A percentile compares a stretch with the other conserved stretches of the same genome.
Evolutionary conservation across 1,284 basidiomycete genomes (phyloP).

Genomic region (Pseudozyma thailandica): DNA sequence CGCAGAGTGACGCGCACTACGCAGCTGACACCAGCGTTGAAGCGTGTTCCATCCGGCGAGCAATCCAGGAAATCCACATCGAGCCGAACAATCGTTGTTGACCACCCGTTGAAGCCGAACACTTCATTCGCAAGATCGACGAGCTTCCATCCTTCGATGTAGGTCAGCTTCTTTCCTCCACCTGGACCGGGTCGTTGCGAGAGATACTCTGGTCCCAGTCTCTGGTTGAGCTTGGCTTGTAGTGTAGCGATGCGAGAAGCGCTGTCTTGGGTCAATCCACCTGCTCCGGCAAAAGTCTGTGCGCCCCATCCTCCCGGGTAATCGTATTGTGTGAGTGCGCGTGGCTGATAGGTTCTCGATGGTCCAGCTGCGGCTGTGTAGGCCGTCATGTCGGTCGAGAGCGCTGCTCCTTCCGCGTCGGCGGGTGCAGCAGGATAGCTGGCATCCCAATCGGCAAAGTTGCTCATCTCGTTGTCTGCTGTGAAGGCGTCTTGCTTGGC

Average conservation of each 20-base stretch:
- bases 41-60: constrained; percentile 74
- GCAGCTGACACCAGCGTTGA: constrained; percentile 81
- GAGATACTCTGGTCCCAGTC: constrained; percentile 92
- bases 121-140: constrained; percentile 86
- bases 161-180: constrained; percentile 79
- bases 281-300: constrained; percentile 24
- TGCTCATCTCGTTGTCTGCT: constrained; percentile 16
- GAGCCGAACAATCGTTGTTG: constrained; percentile 81
- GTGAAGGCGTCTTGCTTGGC: constrained; percentile 6
- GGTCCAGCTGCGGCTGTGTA: constrained; percentile 4
- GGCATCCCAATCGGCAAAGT: constrained; percentile 28
- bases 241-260: constrained; percentile 73
- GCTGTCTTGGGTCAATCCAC: constrained; percentile 50
- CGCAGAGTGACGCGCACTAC: constrained; percentile 85
- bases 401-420: background rate
- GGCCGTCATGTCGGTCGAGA: constrained; percentile 1
- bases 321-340: constrained; percentile 41
- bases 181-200: constrained; percentile 88
- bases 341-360: constrained; percentile 19
- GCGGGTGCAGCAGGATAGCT: constrained; percentile 8
- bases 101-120: constrained; percentile 99
- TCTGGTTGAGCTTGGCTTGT: constrained; percentile 84
- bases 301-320: constrained; percentile 52
- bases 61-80: constrained; percentile 73
- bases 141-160: constrained; percentile 93